A percentile compares a stretch with the other conserved stretches of the same genome.
Conservation (phyloP, 106 monocot species). For the Platanthera guangdongensis region DNA sequence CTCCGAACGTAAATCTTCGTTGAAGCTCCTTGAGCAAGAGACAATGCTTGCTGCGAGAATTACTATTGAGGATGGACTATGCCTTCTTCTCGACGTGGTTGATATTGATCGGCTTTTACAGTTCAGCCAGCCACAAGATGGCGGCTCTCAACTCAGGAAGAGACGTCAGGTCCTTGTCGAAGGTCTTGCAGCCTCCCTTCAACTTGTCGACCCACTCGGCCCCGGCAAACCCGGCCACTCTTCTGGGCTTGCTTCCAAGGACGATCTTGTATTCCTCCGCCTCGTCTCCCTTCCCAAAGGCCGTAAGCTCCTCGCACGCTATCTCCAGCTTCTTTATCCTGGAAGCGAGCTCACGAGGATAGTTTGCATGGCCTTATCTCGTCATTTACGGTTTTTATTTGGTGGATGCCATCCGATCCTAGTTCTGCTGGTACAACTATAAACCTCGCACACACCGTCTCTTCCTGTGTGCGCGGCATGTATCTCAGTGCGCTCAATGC, state of each 20-base stretch:
- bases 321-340: constrained; percentile 51
- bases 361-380: constrained; percentile 89
- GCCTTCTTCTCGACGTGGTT: constrained; percentile 82
- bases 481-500: constrained; percentile 73
- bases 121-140: constrained; percentile 53
- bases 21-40: constrained; percentile 78
- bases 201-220: constrained; percentile 78
- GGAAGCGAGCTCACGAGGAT: constrained; percentile 66
- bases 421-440: constrained; percentile 54
- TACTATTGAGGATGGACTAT: constrained; percentile 77
- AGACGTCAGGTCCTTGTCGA: constrained; percentile 61
- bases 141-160: constrained; percentile 52
- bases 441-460: constrained; percentile 49
- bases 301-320: constrained; percentile 70
- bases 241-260: constrained; percentile 55
- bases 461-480: constrained; percentile 56
- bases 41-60: constrained; percentile 80
- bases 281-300: constrained; percentile 78
- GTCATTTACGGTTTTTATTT: constrained; percentile 76
- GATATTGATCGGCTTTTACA: constrained; percentile 77
- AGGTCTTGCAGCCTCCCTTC: constrained; percentile 79
- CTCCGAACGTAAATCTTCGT: constrained; percentile 40
- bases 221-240: constrained; percentile 17
- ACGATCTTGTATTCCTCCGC: constrained; percentile 81
- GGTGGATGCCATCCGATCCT: constrained; percentile 56